phyloP scores from a whole-genome alignment of 768 basidiomycete genomes.

The Suillus hirtellus region DNA sequence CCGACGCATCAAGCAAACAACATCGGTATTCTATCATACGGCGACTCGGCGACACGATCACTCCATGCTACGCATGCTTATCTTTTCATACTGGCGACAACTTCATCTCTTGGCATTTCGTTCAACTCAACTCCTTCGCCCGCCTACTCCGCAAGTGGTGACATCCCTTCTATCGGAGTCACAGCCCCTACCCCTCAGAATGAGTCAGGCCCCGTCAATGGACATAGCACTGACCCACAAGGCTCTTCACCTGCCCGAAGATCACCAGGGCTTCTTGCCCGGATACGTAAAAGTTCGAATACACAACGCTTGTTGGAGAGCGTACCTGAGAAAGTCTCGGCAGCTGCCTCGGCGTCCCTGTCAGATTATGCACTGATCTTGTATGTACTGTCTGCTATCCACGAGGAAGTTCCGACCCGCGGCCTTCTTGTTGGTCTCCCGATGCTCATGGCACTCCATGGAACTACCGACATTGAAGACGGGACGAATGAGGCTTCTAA shows the following conservation, averaged over 20 bases:
- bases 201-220: conserved; percentile 24
- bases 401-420: conserved; percentile 72
- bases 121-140: conserved; percentile 43
- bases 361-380: conserved; percentile 77
- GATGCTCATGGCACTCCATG: conserved; percentile 79
- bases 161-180: conserved; percentile 28
- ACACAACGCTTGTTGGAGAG: conserved; percentile 54
- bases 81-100: conserved; percentile 74
- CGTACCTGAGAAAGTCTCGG: conserved; percentile 43
- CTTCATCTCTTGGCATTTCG: conserved; percentile 57
- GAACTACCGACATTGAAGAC: conserved; percentile 46
- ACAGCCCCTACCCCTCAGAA: conserved; percentile 35
- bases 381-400: conserved; percentile 63
- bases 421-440: conserved; percentile 78
- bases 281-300: conserved; percentile 57
- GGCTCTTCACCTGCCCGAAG: conserved; percentile 41
- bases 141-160: conserved; percentile 36
- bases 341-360: conserved; percentile 54
- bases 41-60: conserved; percentile 68
- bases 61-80: conserved; percentile 82
- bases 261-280: conserved; percentile 50
- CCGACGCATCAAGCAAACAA: conserved; percentile 47
- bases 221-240: conserved; percentile 21
- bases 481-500: conserved; percentile 38
- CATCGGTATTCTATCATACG: conserved; percentile 49